phyloP scores from a whole-genome alignment of 805 yeast species.

The Blastobotrys peoriensis region DNA sequence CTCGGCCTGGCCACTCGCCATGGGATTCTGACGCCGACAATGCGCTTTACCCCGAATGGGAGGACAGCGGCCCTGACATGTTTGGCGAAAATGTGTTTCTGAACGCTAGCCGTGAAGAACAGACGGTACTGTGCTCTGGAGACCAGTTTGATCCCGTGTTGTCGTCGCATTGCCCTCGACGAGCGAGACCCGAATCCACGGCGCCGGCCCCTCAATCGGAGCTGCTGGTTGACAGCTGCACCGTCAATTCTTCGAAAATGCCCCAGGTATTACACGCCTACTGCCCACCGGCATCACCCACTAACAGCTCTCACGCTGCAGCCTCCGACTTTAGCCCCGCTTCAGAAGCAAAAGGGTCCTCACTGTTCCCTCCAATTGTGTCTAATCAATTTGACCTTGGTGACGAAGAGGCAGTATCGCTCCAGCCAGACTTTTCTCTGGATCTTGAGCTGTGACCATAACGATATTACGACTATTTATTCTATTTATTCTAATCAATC shows the following conservation, averaged over 20 bases:
- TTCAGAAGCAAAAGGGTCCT: not conserved
- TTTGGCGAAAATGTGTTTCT: constrained; percentile 1
- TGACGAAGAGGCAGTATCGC: constrained; percentile 15
- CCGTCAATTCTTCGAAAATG: not conserved
- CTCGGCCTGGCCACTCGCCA: not conserved
- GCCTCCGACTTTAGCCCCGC: not conserved
- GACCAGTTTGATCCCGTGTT: not conserved
- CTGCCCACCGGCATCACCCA: too few relatives aligned
- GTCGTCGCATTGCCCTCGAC: not conserved
- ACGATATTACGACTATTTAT: too few relatives aligned
- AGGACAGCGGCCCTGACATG: not conserved
- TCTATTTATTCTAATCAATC: too few relatives aligned
- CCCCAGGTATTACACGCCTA: not conserved
- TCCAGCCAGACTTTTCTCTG: constrained; percentile 17
- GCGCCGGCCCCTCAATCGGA: not conserved
- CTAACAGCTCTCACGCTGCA: not conserved
- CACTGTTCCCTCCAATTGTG: constrained; percentile 18
- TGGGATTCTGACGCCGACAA: not conserved
- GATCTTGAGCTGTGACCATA: not conserved
- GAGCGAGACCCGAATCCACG: not conserved
- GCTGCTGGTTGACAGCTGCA: not conserved
- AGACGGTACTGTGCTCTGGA: not conserved
- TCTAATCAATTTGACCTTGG: constrained; percentile 14
- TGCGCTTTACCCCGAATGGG: not conserved
- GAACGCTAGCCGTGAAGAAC: constrained; percentile 3